These are phyloP conservation scores for Pseudogymnoascus sp. DNA, from an alignment of 2,329 filamentous ascomycete species.

Conservation along the genomic window DNA sequence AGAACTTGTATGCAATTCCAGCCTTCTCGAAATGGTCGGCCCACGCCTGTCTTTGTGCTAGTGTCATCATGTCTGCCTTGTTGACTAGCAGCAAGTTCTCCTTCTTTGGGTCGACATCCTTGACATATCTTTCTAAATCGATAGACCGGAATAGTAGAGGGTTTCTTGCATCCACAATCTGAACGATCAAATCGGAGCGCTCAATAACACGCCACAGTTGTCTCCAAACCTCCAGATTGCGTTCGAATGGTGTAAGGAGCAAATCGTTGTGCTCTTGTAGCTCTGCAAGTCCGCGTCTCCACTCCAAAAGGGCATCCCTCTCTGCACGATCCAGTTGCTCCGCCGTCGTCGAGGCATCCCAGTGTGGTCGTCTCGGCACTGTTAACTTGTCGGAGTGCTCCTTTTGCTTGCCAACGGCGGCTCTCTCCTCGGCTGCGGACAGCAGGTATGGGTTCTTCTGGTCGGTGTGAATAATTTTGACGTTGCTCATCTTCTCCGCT, in stretches of 20 bases:
- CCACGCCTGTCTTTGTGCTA: conserved; percentile 74
- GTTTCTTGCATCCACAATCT: conserved; percentile 96
- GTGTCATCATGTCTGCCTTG: conserved; percentile 98
- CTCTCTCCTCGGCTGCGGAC: conserved; percentile 74
- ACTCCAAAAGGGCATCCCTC: conserved; percentile 72
- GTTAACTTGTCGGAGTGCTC: conserved; percentile 72
- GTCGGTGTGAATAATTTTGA: conserved; percentile 96
- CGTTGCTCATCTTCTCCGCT: conserved; percentile 96
- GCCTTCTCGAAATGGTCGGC: conserved; percentile 75
- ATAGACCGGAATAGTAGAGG: conserved; percentile 90
- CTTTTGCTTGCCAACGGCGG: conserved; percentile 71
- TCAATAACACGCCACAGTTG: conserved; percentile 98
- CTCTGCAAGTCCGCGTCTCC: conserved; percentile 85
- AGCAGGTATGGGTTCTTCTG: conserved; percentile 93
- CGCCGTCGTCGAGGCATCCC: conserved; percentile 79
- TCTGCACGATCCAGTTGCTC: conserved; percentile 73
- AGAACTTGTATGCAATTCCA: conserved; percentile 87
- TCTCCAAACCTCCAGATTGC: conserved; percentile 95
- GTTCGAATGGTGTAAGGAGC: conserved; percentile 95
- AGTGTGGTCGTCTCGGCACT: conserved; percentile 80
- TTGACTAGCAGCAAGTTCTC: conserved; percentile 90
- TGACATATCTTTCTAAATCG: conserved; percentile 88
- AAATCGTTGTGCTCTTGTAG: conserved; percentile 90
- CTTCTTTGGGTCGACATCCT: conserved; percentile 81
- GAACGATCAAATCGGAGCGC: conserved; percentile 87